These are phyloP conservation scores for Erythrobasidium hasegawianum DNA, from an alignment of 1,284 basidiomycete species.

Conservation along the genomic window DNA sequence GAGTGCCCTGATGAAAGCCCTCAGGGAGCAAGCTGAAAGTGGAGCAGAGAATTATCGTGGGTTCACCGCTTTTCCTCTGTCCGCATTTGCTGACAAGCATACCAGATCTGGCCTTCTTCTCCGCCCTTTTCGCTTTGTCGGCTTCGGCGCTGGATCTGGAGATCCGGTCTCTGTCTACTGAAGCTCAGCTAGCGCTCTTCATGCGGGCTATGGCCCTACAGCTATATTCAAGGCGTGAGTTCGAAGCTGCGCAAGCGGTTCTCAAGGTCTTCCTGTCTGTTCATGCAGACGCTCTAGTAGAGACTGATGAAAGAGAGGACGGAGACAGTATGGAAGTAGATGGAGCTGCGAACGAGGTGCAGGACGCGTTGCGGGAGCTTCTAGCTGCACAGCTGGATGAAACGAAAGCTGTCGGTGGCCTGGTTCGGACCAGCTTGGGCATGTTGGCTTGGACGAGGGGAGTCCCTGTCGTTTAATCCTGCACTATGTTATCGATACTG, in stretches of 20 bases:
- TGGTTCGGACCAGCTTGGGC: conserved; percentile 27
- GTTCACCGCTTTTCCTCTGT: background rate
- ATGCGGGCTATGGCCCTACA: conserved; percentile 69
- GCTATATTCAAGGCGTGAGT: conserved; percentile 75
- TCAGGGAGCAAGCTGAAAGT: conserved; percentile 56
- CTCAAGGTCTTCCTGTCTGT: conserved; percentile 76
- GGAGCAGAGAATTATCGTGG: conserved; percentile 61
- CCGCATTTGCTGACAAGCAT: background rate
- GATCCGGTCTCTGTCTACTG: conserved; percentile 63
- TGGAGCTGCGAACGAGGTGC: conserved; percentile 62
- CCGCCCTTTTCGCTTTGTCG: conserved; percentile 77
- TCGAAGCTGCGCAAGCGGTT: conserved; percentile 90
- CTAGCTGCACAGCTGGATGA: conserved; percentile 20
- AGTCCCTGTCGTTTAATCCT: conserved; percentile 22
- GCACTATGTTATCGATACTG: background rate
- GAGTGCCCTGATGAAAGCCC: conserved; percentile 68
- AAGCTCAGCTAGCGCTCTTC: conserved; percentile 65
- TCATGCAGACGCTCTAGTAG: conserved; percentile 71
- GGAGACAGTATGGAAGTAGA: conserved; percentile 58
- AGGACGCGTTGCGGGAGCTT: conserved; percentile 13
- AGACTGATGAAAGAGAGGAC: conserved; percentile 60
- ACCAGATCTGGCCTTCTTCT: conserved; percentile 76
- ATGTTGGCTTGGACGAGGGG: conserved; percentile 32
- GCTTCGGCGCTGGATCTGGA: conserved; percentile 89
- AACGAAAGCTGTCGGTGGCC: conserved; percentile 20